Percentiles rank a stretch among this genome's conserved stretches.
Evolutionary conservation across 345 rosid species (phyloP).

Genomic region (Camelina sativa): DNA sequence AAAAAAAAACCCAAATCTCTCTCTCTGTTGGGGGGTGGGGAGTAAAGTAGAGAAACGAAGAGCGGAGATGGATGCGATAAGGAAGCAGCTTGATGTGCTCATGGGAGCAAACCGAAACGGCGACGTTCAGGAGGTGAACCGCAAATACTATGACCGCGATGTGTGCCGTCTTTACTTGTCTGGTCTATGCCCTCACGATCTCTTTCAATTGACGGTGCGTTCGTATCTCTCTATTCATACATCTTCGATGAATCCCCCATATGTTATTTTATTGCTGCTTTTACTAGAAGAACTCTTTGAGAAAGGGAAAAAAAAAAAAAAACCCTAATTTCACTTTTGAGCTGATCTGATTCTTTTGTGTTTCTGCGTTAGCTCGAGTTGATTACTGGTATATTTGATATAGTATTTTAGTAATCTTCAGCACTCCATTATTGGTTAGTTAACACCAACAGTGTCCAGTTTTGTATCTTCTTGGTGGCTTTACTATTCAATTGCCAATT

Average conservation of each 20-base stretch:
- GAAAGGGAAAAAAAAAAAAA: neutral
- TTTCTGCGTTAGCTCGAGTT: slow-evolving; percentile 6
- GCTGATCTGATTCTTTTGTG: neutral
- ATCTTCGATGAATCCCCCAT: neutral
- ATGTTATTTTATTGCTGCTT: neutral
- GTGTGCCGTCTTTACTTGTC: slow-evolving; percentile 93
- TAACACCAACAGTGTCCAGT: neutral
- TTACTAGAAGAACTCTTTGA: neutral
- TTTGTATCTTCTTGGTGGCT: neutral
- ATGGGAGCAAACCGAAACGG: slow-evolving; percentile 99
- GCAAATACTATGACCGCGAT: slow-evolving; percentile 95
- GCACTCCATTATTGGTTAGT: neutral
- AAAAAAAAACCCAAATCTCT: slow-evolving; percentile 13
- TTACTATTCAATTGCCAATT: neutral
- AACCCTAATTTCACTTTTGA: slow-evolving; percentile 21
- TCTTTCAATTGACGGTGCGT: slow-evolving; percentile 83
- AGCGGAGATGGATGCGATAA: slow-evolving; percentile 77
- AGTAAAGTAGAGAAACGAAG: slow-evolving; percentile 16
- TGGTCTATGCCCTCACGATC: slow-evolving; percentile 98
- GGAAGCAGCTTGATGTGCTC: slow-evolving; percentile 98
- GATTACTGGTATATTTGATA: neutral
- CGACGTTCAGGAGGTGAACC: slow-evolving; percentile 90
- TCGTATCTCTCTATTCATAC: neutral
- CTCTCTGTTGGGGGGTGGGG: slow-evolving; percentile 21
- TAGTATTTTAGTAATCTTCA: slow-evolving; percentile 1